These are phyloP conservation scores for Paramyrothecium roridum DNA, from an alignment of 2,329 filamentous ascomycete genomes.

Conservation along the genomic window DNA sequence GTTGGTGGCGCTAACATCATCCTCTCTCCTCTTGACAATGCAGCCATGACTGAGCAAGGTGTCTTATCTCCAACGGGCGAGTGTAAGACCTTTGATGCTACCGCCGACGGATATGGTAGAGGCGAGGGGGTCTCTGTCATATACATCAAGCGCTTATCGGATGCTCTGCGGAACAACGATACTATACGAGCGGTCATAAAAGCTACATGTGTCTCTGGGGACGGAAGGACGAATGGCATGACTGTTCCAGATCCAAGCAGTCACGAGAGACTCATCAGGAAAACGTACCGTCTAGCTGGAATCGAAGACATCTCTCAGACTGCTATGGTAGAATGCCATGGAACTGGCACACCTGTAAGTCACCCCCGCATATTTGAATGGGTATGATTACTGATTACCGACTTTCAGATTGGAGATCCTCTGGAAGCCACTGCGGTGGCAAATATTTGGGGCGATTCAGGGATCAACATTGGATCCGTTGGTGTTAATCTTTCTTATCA, in stretches of 20 bases:
- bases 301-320: constrained; percentile 19
- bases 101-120: constrained; percentile 41
- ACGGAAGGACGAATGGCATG: constrained; percentile 35
- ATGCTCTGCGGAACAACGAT: constrained; percentile 40
- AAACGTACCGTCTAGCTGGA: not conserved
- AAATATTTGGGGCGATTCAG: constrained; percentile 17
- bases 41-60: constrained; percentile 12
- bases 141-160: constrained; percentile 36
- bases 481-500: too few species aligned
- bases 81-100: constrained; percentile 29
- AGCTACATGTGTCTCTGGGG: constrained; percentile 24
- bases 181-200: constrained; percentile 29
- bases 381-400: too few species aligned
- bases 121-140: constrained; percentile 39
- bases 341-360: constrained; percentile 10
- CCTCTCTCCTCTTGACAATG: constrained; percentile 14
- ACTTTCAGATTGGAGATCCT: constrained; percentile 31
- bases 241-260: constrained; percentile 29
- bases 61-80: constrained; percentile 15
- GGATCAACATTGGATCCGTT: constrained; percentile 20
- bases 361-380: too few species aligned
- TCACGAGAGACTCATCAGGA: not conserved
- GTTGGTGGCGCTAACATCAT: constrained; percentile 27
- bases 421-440: constrained; percentile 31
- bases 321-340: constrained; percentile 32